These are phyloP conservation scores for Xylaria palmicola DNA, from an alignment of 495 filamentous ascomycete genomes.

Conservation along the genomic window DNA sequence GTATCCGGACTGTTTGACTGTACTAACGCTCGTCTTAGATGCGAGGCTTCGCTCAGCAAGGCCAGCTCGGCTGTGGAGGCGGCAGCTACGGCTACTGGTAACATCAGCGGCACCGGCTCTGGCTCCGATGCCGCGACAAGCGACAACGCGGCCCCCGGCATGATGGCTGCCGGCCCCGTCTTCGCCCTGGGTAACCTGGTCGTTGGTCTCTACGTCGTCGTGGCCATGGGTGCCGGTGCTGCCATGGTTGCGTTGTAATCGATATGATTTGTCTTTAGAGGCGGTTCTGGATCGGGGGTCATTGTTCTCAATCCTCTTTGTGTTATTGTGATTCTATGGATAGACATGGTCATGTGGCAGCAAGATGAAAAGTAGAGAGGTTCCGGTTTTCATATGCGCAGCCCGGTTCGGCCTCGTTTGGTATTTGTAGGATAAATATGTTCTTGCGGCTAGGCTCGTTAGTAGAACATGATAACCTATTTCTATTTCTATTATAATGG, in stretches of 20 bases:
- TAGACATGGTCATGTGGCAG: conserved; percentile 3
- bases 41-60: conserved; percentile 39
- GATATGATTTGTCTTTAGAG: neutral
- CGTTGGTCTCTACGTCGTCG: conserved; percentile 65
- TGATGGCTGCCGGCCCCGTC: conserved; percentile 47
- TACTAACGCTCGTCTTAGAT: conserved; percentile 11
- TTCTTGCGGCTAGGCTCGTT: conserved; percentile 6
- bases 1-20: neutral
- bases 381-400: too few species aligned
- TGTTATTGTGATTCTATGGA: conserved; percentile 5
- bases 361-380: neutral
- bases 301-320: neutral
- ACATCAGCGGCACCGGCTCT: conserved; percentile 33
- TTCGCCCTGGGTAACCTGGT: conserved; percentile 64
- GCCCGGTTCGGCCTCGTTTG: conserved; percentile 4
- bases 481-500: neutral
- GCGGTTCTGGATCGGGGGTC: neutral
- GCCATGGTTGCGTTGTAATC: conserved; percentile 76
- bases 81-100: conserved; percentile 44
- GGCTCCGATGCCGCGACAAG: conserved; percentile 7
- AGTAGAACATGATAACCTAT: neutral
- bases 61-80: conserved; percentile 44
- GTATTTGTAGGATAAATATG: conserved; percentile 18
- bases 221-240: conserved; percentile 65
- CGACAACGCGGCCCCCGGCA: conserved; percentile 32